Evolutionary conservation across 306 rosid genomes (phyloP).

Genomic region (Cajanus cajan): DNA sequence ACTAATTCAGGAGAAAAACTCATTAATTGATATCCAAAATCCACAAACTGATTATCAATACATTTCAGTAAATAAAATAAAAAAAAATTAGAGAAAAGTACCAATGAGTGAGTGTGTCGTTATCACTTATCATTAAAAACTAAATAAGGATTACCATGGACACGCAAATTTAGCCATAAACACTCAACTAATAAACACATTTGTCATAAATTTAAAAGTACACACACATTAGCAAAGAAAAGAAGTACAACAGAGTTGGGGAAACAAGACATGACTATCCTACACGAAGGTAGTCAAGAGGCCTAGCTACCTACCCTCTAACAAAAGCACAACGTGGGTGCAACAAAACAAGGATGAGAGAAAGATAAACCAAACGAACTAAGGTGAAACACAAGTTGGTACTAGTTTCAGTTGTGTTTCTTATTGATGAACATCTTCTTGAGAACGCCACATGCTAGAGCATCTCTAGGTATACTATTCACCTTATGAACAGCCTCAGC

Average conservation of each 20-base stretch:
- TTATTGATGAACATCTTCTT: constrained; percentile 14
- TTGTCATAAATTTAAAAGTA: neutral
- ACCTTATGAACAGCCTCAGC: constrained; percentile 46
- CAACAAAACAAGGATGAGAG: neutral
- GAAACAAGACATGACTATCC: neutral
- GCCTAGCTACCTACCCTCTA: neutral
- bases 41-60: too few species aligned
- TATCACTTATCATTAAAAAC: too few species aligned
- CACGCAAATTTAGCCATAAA: neutral
- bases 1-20: too few species aligned
- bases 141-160: too few species aligned
- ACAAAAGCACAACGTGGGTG: neutral
- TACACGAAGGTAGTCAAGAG: neutral
- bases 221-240: neutral
- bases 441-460: constrained; percentile 47
- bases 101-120: too few species aligned
- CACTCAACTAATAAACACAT: neutral
- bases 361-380: neutral
- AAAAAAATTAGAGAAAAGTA: too few species aligned
- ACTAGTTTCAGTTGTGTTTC: constrained; percentile 3
- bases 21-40: too few species aligned
- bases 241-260: neutral
- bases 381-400: neutral
- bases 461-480: constrained; percentile 36
- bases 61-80: too few species aligned